Evolutionary conservation across 441 rosid species (phyloP).

Genomic region (Corymbia calophylla): DNA sequence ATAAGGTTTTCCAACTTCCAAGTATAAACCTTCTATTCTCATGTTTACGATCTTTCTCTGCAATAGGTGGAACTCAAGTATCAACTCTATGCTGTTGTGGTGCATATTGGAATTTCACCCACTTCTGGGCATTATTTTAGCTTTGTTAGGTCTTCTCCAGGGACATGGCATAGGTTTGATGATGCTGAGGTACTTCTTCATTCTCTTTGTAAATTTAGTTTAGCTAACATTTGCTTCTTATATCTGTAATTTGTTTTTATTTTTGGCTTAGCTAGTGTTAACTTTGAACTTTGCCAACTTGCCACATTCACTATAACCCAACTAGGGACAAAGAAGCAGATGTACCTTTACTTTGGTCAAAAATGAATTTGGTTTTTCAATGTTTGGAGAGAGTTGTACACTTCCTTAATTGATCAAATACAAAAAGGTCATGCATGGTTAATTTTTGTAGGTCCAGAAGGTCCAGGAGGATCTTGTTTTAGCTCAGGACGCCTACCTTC

Average conservation of each 20-base stretch:
- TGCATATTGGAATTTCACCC: constrained; percentile 48
- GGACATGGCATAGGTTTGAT: constrained; percentile 63
- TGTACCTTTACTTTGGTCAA: not conserved
- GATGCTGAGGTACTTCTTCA: constrained; percentile 42
- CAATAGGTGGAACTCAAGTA: constrained; percentile 46
- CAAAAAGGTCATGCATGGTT: constrained; percentile 35
- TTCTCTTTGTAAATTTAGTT: not conserved
- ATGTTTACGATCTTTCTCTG: not conserved
- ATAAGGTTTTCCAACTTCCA: not conserved
- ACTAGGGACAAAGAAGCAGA: not conserved
- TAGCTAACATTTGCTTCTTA: not conserved
- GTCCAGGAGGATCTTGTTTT: constrained; percentile 49
- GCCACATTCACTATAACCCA: not conserved
- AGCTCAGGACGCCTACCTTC: constrained; percentile 61
- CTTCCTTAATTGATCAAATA: not conserved
- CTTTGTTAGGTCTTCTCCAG: constrained; percentile 58
- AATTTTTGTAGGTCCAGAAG: constrained; percentile 3
- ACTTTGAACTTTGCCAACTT: not conserved
- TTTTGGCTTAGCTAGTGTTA: not conserved
- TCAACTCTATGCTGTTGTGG: constrained; percentile 68
- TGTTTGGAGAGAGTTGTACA: not conserved
- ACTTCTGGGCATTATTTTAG: constrained; percentile 70
- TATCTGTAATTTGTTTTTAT: not conserved
- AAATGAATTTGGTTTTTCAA: not conserved
- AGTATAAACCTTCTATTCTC: not conserved